Base-by-base conservation (phyloP, 306 rosid genomes). In the Malus sylvestris region DNA sequence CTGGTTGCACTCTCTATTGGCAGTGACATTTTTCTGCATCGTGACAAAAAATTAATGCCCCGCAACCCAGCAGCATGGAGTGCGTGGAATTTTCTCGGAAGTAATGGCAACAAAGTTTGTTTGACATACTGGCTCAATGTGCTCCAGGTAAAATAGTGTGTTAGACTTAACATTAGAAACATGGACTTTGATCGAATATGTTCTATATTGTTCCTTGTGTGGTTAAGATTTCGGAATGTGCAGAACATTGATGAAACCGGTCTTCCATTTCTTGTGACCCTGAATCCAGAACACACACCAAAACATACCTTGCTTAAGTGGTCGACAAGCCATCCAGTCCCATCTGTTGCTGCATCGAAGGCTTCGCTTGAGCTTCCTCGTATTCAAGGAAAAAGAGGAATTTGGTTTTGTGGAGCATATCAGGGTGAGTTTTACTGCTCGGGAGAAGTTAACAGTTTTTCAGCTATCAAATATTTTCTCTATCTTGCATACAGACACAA, bases 11-110 rank as follows among this genome's bases (percentile, higher is more conserved):
- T 86, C 58, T 88, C 74, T 85, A 68, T 81, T 89, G 91, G 89
- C 98, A 94, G 98, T 85, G 97, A 94, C 71, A 89, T 91, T 86
- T 90, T 76, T 84, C 97, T 94, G 71, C 98, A 94, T 55, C 96
- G 95, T 63, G 98, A 94, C 89, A 84, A 90, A 91, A 81, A 42
- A 49, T 84, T 94, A 61, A 94, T 94, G 97, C 98, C 98, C 78
- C 85, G 70, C 90, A 91, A 94, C 82, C 91, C 85, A 79, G 91
- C 93, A 55, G 98, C 97, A 66, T 94, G 98, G 98, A 91, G 97
- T 80, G 96, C 98, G 10, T 94, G 98, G 98, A 94, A 91, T 85
- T 94, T 90, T 82, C 94, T 90, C 45, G 97, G 98, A 77, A 77
- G 77, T 81, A 82, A 75, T 27, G 85, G 84, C 75, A 80, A 83